Conservation (phyloP, 2,329 filamentous ascomycete genomes). For the Allantophomopsis lycopodina region DNA sequence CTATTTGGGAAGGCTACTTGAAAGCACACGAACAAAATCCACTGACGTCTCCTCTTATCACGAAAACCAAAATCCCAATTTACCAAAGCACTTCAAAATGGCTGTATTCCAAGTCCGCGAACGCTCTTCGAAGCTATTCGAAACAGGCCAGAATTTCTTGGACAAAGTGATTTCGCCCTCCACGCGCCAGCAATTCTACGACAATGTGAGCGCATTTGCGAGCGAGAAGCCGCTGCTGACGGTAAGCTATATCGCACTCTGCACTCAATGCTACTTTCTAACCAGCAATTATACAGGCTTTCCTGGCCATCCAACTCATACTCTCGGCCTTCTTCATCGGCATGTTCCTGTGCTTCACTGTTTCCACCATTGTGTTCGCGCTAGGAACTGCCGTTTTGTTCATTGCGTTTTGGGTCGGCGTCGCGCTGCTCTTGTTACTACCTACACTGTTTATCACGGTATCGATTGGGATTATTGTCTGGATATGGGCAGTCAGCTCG, state of each 20-base stretch:
- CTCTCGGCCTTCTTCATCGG: conserved; percentile 54
- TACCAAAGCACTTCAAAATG: too few relatives aligned
- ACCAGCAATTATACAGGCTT: conserved; percentile 34
- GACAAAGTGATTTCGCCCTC: conserved; percentile 44
- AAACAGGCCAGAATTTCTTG: conserved; percentile 16
- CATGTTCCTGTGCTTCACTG: conserved; percentile 53
- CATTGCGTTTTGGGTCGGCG: conserved; percentile 51
- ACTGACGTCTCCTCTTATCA: too few relatives aligned
- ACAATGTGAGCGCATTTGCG: conserved; percentile 39
- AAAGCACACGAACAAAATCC: too few relatives aligned
- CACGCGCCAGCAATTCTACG: conserved; percentile 41
- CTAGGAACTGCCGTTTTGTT: conserved; percentile 49
- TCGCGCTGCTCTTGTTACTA: conserved; percentile 53
- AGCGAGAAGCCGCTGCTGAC: conserved; percentile 53
- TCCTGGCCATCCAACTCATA: conserved; percentile 49
- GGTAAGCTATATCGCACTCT: conserved; percentile 29
- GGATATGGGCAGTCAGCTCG: conserved; percentile 50
- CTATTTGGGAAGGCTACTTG: too few relatives aligned
- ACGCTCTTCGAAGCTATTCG: conserved; percentile 7
- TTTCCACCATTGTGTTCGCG: conserved; percentile 48
- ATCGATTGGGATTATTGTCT: conserved; percentile 46
- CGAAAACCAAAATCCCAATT: too few relatives aligned
- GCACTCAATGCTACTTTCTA: neutral
- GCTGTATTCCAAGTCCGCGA: too few relatives aligned
- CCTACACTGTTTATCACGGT: conserved; percentile 56